Percentiles rank a stretch among this genome's conserved stretches.
Conservation (phyloP, 129 eudicot species). For the Pseudognaphalium luteoalbum region DNA sequence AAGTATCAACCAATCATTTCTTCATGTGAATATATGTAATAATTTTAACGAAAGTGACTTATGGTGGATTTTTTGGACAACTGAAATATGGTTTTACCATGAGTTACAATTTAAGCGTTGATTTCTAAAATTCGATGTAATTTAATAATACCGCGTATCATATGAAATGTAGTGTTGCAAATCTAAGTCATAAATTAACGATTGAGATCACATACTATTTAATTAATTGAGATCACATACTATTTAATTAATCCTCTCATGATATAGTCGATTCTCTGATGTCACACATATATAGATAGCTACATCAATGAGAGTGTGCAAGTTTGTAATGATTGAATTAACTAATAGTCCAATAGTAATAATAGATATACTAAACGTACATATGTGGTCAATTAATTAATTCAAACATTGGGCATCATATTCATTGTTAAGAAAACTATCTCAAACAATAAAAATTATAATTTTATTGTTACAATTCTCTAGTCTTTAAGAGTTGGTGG, state of each 20-base stretch:
- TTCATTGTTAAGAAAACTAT: not conserved
- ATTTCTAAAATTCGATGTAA: no score
- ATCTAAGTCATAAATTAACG: no score
- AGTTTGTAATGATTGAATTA: not conserved
- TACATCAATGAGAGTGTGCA: not conserved
- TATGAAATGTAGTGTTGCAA: no score
- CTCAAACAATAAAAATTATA: not conserved
- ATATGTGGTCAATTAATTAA: no score
- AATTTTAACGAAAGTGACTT: conserved; percentile 19
- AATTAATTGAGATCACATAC: no score
- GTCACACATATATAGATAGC: no score
- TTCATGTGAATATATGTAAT: not conserved
- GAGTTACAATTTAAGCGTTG: no score
- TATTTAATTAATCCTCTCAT: no score
- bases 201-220: no score
- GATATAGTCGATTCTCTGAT: no score
- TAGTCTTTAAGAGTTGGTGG: conserved; percentile 38
- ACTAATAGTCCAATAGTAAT: not conserved
- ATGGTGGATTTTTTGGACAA: conserved; percentile 29
- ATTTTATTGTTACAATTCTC: not conserved
- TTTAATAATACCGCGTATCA: no score
- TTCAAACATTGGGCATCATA: not conserved
- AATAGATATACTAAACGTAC: no score
- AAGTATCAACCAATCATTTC: conserved; percentile 10
- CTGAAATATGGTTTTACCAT: conserved; percentile 15